These are phyloP conservation scores for Halophytophthora polymorphica DNA, from an alignment of 352 stramenopile genomes.

Conservation along the genomic window DNA sequence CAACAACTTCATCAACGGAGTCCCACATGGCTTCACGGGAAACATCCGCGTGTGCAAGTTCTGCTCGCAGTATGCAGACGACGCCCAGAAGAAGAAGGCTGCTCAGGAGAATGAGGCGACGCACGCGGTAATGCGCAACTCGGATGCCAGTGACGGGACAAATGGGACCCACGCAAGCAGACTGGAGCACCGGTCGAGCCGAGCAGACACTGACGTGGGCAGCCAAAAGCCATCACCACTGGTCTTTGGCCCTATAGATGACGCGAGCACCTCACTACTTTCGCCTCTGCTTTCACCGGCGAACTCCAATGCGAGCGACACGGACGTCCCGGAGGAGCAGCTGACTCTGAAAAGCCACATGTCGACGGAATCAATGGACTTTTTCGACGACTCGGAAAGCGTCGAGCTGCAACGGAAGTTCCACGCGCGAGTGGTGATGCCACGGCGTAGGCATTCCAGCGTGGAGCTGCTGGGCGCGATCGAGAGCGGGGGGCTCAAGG, in stretches of 20 bases:
- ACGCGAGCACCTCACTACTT: constrained; percentile 16
- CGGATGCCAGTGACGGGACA: constrained; percentile 18
- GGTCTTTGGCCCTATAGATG: constrained; percentile 28
- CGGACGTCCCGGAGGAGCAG: constrained; percentile 7
- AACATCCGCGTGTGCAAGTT: constrained; percentile 78
- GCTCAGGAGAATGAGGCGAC: constrained; percentile 11
- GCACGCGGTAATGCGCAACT: constrained; percentile 15
- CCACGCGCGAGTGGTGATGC: constrained; percentile 5
- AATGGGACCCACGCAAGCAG: constrained; percentile 14
- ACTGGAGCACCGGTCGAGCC: constrained; percentile 23
- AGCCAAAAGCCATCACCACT: constrained; percentile 31
- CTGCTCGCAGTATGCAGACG: constrained; percentile 52
- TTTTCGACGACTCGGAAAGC: constrained; percentile 26
- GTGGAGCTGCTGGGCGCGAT: constrained; percentile 63
- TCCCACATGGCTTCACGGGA: constrained; percentile 45
- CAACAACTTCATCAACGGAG: constrained; percentile 68
- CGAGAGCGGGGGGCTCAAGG: constrained; percentile 46
- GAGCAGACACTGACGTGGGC: constrained; percentile 11
- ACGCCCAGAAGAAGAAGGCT: constrained; percentile 33
- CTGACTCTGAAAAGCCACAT: constrained; percentile 7
- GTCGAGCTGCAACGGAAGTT: constrained; percentile 16
- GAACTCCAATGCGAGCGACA: constrained; percentile 28
- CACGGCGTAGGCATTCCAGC: constrained; percentile 48
- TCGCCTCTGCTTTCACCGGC: constrained; percentile 24
- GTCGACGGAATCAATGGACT: constrained; percentile 18